Percentiles rank a stretch among this genome's conserved stretches.
phyloP scores from a whole-genome alignment of 306 rosid genomes.

The Vicia sativa region DNA sequence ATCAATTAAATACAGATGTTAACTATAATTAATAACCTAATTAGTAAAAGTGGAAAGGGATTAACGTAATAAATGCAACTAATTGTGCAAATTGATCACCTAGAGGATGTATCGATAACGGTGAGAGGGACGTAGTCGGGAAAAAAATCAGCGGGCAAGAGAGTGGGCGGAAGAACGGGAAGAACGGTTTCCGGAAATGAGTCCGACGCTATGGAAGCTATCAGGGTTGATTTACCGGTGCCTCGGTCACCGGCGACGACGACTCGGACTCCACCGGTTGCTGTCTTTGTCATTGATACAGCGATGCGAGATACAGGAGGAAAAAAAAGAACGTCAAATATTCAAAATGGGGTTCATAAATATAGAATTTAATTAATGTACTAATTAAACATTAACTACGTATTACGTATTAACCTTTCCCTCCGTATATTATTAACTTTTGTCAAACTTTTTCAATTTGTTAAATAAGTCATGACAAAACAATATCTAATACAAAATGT shows the following conservation, averaged over 20 bases:
- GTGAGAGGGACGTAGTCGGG: constrained; percentile 70
- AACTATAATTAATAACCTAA: not conserved
- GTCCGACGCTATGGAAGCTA: constrained; percentile 65
- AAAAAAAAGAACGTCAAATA: not conserved
- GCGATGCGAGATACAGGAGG: not conserved
- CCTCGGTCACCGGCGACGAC: constrained; percentile 77
- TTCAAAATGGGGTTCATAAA: constrained; percentile 12
- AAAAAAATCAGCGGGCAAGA: constrained; percentile 72
- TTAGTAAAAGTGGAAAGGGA: constrained; percentile 10
- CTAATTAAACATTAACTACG: not conserved
- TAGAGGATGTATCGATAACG: constrained; percentile 77
- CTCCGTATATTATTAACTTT: not conserved
- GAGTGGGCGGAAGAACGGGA: constrained; percentile 71
- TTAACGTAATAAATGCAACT: constrained; percentile 1
- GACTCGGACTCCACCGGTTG: constrained; percentile 55
- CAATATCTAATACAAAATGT: too few relatives aligned
- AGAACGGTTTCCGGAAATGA: constrained; percentile 62
- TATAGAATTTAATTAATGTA: not conserved
- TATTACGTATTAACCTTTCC: not conserved
- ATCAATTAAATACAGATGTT: constrained; percentile 21
- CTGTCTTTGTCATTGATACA: constrained; percentile 35
- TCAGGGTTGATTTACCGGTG: constrained; percentile 88
- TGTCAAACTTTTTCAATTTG: too few relatives aligned
- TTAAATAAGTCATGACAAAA: too few relatives aligned
- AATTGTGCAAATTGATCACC: constrained; percentile 41